These are phyloP conservation scores for Penicillium verrucosum DNA, from an alignment of 2,329 filamentous ascomycete genomes.

Conservation along the genomic window DNA sequence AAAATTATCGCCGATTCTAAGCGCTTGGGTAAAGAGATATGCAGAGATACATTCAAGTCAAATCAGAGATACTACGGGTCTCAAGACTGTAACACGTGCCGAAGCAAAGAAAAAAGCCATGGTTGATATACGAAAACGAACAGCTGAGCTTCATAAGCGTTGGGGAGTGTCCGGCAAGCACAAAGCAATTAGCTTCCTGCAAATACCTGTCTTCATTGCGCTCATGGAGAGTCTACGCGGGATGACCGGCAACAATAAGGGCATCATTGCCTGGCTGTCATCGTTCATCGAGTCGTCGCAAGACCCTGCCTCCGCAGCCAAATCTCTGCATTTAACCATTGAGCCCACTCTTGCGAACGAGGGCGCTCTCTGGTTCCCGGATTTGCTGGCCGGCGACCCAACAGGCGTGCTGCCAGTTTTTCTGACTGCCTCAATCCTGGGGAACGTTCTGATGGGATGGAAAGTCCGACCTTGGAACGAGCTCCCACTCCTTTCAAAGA, in stretches of 20 bases:
- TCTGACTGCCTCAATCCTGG: slow-evolving; percentile 49
- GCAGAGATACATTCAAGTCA: background rate
- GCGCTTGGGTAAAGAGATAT: slow-evolving; percentile 34
- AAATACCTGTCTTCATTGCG: slow-evolving; percentile 47
- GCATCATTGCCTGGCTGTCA: slow-evolving; percentile 41
- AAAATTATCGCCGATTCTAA: slow-evolving; percentile 43
- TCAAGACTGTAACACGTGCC: background rate
- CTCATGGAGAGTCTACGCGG: slow-evolving; percentile 48
- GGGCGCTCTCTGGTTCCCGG: slow-evolving; percentile 60
- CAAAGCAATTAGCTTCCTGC: slow-evolving; percentile 34
- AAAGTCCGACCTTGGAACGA: slow-evolving; percentile 19
- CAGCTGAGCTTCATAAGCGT: slow-evolving; percentile 30
- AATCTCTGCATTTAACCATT: slow-evolving; percentile 29
- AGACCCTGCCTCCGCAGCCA: slow-evolving; percentile 9
- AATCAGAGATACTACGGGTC: fast-evolving
- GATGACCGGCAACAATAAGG: slow-evolving; percentile 46
- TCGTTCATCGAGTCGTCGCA: slow-evolving; percentile 22
- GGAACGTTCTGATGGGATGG: slow-evolving; percentile 44
- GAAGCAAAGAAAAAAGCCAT: slow-evolving; percentile 22
- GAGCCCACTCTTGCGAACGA: slow-evolving; percentile 54
- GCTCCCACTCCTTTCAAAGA: slow-evolving; percentile 26
- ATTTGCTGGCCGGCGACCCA: slow-evolving; percentile 55
- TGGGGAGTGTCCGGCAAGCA: slow-evolving; percentile 37
- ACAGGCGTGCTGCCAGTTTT: slow-evolving; percentile 49
- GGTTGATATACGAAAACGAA: slow-evolving; percentile 15